phyloP scores from a whole-genome alignment of 495 filamentous ascomycete species.

The Penicillium egyptiacum region DNA sequence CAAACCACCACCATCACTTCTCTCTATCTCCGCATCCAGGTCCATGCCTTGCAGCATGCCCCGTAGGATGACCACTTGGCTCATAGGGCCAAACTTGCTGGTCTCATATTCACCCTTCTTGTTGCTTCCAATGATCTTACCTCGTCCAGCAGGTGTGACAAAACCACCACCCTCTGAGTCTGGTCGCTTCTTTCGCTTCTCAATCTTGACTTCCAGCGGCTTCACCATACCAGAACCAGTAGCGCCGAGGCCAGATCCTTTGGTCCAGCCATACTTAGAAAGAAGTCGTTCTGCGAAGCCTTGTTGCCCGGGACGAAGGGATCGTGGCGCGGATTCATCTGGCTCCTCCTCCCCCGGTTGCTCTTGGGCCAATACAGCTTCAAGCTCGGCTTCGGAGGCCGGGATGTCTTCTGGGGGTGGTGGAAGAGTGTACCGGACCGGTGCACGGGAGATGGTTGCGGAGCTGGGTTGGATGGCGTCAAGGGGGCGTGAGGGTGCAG shows the following conservation, averaged over 20 bases:
- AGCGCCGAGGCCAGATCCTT: constrained; percentile 83
- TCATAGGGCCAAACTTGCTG: constrained; percentile 71
- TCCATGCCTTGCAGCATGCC: constrained; percentile 84
- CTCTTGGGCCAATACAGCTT: constrained; percentile 53
- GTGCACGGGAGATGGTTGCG: constrained; percentile 76
- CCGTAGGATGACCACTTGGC: constrained; percentile 71
- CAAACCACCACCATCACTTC: constrained; percentile 61
- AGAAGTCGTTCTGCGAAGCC: constrained; percentile 85
- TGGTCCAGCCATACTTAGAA: constrained; percentile 89
- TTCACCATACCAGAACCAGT: constrained; percentile 76
- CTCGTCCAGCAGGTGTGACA: constrained; percentile 64
- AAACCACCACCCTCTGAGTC: constrained; percentile 81
- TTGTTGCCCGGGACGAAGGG: constrained; percentile 73
- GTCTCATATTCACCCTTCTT: constrained; percentile 49
- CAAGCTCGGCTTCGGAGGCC: constrained; percentile 55
- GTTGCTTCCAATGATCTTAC: constrained; percentile 73
- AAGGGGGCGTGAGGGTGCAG: constrained; percentile 37
- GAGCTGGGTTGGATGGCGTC: constrained; percentile 43
- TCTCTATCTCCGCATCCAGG: constrained; percentile 63
- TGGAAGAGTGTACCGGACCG: constrained; percentile 77
- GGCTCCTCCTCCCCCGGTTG: constrained; percentile 44
- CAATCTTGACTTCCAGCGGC: constrained; percentile 75
- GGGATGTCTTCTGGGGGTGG: constrained; percentile 58
- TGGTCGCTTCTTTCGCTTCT: constrained; percentile 75
- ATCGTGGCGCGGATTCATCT: constrained; percentile 56